Evolutionary conservation across 306 rosid genomes (phyloP).

Genomic region (Albizia julibrissin): DNA sequence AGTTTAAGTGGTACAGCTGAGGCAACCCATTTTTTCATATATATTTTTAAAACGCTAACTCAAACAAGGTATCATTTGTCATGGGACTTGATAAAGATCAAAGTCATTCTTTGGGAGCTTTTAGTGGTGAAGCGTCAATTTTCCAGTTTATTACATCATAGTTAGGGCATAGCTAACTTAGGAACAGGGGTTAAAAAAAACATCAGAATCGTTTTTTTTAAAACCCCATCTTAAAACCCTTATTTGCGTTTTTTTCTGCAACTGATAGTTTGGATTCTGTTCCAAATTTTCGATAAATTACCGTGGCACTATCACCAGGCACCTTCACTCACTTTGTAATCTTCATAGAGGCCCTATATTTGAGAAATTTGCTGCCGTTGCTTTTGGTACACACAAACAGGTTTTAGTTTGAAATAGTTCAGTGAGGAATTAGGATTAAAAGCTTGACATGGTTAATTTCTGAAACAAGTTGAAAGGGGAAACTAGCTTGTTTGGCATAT

Average conservation of each 20-base stretch:
- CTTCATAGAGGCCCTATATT: not conserved
- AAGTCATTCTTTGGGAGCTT: no score
- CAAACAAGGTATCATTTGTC: no score
- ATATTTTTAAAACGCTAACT: no score
- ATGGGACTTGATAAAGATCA: no score
- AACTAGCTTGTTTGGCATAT: no score
- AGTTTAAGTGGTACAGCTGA: no score
- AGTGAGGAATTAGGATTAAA: not conserved
- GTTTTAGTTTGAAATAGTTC: not conserved
- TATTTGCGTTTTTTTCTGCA: not conserved
- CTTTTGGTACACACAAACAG: not conserved
- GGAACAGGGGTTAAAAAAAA: not conserved
- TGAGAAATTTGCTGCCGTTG: not conserved
- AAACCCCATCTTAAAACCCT: not conserved
- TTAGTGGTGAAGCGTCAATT: not conserved
- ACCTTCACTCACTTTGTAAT: not conserved
- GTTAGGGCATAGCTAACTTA: not conserved
- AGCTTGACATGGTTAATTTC: not conserved
- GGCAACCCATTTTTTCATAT: no score
- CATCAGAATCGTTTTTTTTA: not conserved
- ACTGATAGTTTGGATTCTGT: not conserved
- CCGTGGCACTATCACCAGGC: not conserved
- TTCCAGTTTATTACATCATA: slow-evolving; percentile 19
- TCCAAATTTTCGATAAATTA: no score
- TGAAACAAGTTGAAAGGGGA: not conserved